phyloP scores from a whole-genome alignment of 805 yeast genomes.

The Wickerhamiella occidentalis region DNA sequence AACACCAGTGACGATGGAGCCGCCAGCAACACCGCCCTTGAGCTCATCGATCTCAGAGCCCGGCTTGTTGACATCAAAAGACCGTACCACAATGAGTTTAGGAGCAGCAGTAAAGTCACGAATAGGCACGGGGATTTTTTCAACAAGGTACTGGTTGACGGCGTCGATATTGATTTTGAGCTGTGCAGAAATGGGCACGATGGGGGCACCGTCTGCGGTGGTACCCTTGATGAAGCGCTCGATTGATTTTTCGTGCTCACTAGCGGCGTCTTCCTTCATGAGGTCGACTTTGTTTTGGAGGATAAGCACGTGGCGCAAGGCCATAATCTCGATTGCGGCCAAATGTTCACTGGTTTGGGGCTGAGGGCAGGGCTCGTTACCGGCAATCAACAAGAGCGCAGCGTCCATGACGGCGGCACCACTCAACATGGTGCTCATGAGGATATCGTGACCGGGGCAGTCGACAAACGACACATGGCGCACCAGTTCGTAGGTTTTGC shows the following conservation, averaged over 20 bases:
- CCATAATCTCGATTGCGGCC: conserved; percentile 99
- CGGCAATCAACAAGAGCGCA: conserved; percentile 88
- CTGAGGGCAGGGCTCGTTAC: conserved; percentile 98
- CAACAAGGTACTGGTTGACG: conserved; percentile 90
- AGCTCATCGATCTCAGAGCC: conserved; percentile 95
- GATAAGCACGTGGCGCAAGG: conserved; percentile 88
- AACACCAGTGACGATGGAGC: conserved; percentile 93
- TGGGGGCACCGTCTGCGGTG: conserved; percentile 97
- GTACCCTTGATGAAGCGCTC: conserved; percentile 92
- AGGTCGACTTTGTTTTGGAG: conserved; percentile 96
- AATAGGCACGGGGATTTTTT: conserved; percentile 89
- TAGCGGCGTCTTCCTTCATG: conserved; percentile 93
- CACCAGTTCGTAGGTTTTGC: conserved; percentile 71
- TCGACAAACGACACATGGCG: conserved; percentile 98
- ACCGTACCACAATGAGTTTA: conserved; percentile 90
- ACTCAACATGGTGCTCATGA: conserved; percentile 99
- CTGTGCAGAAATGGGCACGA: conserved; percentile 97
- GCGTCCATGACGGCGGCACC: conserved; percentile 99
- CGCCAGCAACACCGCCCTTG: conserved; percentile 99
- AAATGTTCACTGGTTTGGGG: conserved; percentile 99
- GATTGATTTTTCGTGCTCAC: conserved; percentile 90
- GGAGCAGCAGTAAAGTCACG: conserved; percentile 93
- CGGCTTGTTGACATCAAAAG: conserved; percentile 97
- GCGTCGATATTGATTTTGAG: conserved; percentile 97
- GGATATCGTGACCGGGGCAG: conserved; percentile 99